Base-by-base conservation (phyloP, 768 basidiomycete species). In the Lepiota venenata region DNA sequence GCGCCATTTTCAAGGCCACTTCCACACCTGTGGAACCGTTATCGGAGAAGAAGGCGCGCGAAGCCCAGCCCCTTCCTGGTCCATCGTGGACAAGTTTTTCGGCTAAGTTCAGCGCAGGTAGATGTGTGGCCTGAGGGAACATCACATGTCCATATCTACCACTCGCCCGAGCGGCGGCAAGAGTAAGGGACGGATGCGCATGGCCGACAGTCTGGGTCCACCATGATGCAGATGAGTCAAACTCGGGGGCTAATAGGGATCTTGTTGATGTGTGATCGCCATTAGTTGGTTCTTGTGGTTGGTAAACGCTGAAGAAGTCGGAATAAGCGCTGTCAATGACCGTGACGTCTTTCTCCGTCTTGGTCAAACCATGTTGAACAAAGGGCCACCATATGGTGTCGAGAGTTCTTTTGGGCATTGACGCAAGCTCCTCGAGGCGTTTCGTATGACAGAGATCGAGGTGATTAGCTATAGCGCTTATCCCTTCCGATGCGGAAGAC, bases 101-200 rank as follows among this genome's bases (percentile, higher is more conserved):
- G 1, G 93, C 85, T 18, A 98, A 81, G 29, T 79, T 71, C 2
- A 98, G 74, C 0, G 96, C 96, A 8, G 96, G 96, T 2, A 81
- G 77, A 64, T 98, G 90, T 0, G 85, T 85, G 2, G 91, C 89
- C 58, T 88, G 84, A 8, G 96, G 96, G 67, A 94, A 98, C 77
- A 98, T 93, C 60, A 98, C 94, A 69, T 98, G 96, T 0, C 96
- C 96, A 63, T 98, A 98, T 2, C 96, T 80, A 7, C 96, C 96
- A 15, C 93, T 87, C 5, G 94, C 93, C 32, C 80, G 77, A 1
- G 95, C 94, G 0, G 93, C 95, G 8, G 95, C 93, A 40, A 95
- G 75, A 0, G 91, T 85, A 12, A 97, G 77, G 0, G 82, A 71
- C 0, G 90, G 81, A 60, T 88, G 72, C 0, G 83, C 86, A 62